Evolutionary conservation across 805 yeast genomes (phyloP), one percentile per base, ranked within the genome.

Genomic region (Lachancea nothofagi): DNA sequence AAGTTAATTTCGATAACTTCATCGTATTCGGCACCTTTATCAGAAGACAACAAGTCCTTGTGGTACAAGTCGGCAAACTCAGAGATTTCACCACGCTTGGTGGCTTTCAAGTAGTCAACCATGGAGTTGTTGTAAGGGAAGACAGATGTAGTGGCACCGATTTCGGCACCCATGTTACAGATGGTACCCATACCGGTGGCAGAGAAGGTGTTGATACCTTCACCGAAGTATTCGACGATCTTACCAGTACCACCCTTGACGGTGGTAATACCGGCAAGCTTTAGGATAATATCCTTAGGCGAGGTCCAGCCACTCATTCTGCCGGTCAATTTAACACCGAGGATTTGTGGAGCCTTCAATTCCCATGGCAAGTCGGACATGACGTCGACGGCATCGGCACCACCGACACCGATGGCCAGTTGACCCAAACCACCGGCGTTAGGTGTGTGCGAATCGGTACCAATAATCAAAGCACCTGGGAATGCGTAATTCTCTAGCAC

Each of bases 171-270:
- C 97, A 89, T 89, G 70, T 89, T 89, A 77, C 97, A 89, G 70
- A 89, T 89, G 56, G 97, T 89, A 64, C 94, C 97, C 97, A 89
- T 89, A 77, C 97, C 97, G 38, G 97, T 90, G 69, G 96, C 87
- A 36, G 95, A 84, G 66, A 89, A 81, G 44, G 90, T 75, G 58
- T 83, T 77, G 41, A 89, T 89, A 75, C 97, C 97, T 40, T 81
- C 88, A 66, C 97, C 97, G 59, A 82, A 89, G 74, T 89, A 89
- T 72, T 89, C 97, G 51, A 90, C 94, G 62, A 89, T 88, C 63
- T 78, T 78, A 66, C 97, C 97, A 42, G 97, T 89, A 70, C 97
- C 97, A 72, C 97, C 97, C 75, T 87, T 84, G 59, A 89, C 97
- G 48, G 97, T 89, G 51, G 90, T 77, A 57, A 83, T 73, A 68